Evolutionary conservation across 75 land plant species (phyloP).

Genomic region (Pinus taeda): DNA sequence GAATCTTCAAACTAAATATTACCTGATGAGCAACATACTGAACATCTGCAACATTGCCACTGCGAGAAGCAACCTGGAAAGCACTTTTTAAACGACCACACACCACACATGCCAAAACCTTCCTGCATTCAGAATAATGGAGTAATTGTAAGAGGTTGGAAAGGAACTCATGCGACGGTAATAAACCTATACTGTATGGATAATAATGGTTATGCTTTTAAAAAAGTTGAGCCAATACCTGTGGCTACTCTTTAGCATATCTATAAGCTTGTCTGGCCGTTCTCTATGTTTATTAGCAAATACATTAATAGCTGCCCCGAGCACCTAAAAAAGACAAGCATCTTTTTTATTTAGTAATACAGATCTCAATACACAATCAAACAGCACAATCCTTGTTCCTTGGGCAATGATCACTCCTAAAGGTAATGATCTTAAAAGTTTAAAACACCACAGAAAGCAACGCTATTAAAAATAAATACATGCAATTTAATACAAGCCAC

Average conservation of each 20-base stretch:
- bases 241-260: constrained; percentile 93
- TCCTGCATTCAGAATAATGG: constrained; percentile 41
- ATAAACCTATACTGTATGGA: background rate
- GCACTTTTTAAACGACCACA: constrained; percentile 98
- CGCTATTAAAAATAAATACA: background rate
- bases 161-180: background rate
- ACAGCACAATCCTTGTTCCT: background rate
- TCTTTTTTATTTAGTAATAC: background rate
- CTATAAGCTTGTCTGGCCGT: constrained; percentile 93
- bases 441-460: background rate
- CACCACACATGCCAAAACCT: constrained; percentile 96
- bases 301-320: constrained; percentile 94
- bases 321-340: constrained; percentile 47
- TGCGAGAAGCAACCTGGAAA: constrained; percentile 96
- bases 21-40: constrained; percentile 99
- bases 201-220: background rate
- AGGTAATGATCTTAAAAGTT: background rate
- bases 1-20: constrained; percentile 1
- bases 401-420: background rate
- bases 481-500: background rate
- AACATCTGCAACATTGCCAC: constrained; percentile 94
- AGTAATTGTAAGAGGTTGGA: background rate
- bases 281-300: constrained; percentile 96
- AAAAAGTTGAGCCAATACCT: constrained; percentile 44
- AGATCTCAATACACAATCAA: background rate